Percentiles rank a stretch among this genome's conserved stretches.
These are phyloP conservation scores for Aspergillus sp. DNA, from an alignment of 2,329 filamentous ascomycete species.

Conservation along the genomic window DNA sequence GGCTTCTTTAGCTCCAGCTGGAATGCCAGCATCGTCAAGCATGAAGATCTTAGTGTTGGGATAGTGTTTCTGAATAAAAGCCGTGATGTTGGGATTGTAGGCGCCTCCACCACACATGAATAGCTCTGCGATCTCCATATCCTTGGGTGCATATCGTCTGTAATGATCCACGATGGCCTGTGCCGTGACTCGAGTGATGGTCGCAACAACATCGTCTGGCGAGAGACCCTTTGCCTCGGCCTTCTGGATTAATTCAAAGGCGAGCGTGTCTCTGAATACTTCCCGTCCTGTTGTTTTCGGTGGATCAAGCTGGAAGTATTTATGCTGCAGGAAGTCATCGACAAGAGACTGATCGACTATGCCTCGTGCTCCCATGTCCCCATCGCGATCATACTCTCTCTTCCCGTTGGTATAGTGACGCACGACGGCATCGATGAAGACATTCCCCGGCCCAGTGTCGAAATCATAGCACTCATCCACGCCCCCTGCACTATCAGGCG, in stretches of 20 bases:
- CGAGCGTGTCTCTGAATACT: constrained; percentile 55
- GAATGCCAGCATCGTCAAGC: constrained; percentile 55
- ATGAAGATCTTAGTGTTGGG: constrained; percentile 48
- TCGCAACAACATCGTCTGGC: constrained; percentile 52
- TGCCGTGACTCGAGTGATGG: constrained; percentile 56
- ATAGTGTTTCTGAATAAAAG: constrained; percentile 48
- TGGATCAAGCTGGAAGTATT: constrained; percentile 49
- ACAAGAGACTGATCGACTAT: constrained; percentile 49
- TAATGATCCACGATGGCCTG: constrained; percentile 54
- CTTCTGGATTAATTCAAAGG: constrained; percentile 48
- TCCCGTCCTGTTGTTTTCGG: constrained; percentile 58
- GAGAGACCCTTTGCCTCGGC: constrained; percentile 42
- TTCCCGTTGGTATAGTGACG: constrained; percentile 50
- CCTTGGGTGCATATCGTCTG: constrained; percentile 44
- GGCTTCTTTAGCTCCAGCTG: constrained; percentile 55
- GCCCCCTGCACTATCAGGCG: constrained; percentile 37
- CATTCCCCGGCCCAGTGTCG: constrained; percentile 54
- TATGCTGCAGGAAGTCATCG: constrained; percentile 46
- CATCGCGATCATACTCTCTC: constrained; percentile 49
- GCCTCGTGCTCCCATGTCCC: constrained; percentile 47
- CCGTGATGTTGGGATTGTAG: constrained; percentile 53
- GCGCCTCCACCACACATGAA: constrained; percentile 60
- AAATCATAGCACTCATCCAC: constrained; percentile 46
- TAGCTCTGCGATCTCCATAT: constrained; percentile 48
- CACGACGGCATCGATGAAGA: constrained; percentile 54